Conservation (phyloP, 441 rosid species). For the Syzygium syzygioides region DNA sequence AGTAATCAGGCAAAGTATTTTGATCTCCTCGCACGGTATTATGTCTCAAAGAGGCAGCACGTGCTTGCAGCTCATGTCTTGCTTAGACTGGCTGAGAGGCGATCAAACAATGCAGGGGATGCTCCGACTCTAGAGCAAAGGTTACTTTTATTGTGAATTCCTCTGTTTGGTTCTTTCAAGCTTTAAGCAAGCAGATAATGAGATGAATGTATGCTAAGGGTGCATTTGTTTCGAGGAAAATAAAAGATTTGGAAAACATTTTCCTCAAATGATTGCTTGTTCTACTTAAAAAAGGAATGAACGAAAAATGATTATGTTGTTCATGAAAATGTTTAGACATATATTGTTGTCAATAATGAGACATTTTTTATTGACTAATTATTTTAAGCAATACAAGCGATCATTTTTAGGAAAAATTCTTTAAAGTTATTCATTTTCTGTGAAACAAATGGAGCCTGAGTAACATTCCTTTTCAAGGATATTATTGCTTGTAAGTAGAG, state of each 20-base stretch:
- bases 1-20: constrained; percentile 69
- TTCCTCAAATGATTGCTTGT: not conserved
- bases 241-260: not conserved
- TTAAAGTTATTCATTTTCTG: not conserved
- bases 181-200: not conserved
- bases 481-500: not conserved
- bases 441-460: not conserved
- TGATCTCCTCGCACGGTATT: constrained; percentile 87
- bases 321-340: not conserved
- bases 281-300: not conserved
- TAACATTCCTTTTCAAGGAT: not conserved
- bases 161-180: not conserved
- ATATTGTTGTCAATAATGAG: not conserved
- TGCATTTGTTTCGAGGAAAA: not conserved
- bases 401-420: not conserved
- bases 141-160: constrained; percentile 23
- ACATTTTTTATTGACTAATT: not conserved
- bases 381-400: not conserved
- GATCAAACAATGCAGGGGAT: constrained; percentile 52
- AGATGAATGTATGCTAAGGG: not conserved
- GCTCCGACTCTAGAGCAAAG: constrained; percentile 80
- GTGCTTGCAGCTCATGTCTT: constrained; percentile 91
- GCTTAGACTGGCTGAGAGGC: constrained; percentile 91
- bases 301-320: not conserved
- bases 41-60: constrained; percentile 89